phyloP scores from a whole-genome alignment of 176 grass and related monocot species.

The Paspalum notatum region DNA sequence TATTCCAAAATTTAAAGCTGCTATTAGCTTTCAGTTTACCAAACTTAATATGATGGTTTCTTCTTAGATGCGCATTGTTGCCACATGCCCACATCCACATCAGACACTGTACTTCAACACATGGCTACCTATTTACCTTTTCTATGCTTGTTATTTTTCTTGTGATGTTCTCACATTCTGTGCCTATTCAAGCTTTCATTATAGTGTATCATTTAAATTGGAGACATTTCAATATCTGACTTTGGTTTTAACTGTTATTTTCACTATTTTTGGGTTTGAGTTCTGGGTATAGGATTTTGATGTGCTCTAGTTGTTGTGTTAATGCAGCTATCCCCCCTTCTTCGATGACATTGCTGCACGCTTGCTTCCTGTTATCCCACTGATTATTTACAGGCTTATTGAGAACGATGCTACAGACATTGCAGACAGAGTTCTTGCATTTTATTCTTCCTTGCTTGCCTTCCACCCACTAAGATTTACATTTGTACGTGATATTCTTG shows the following conservation, averaged over 20 bases:
- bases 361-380: conserved; percentile 80
- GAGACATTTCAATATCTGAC: conserved; percentile 35
- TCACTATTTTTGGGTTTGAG: conserved; percentile 40
- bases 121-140: conserved; percentile 15
- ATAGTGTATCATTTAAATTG: conserved; percentile 30
- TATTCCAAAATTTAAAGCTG: conserved; percentile 25
- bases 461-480: conserved; percentile 97
- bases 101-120: not conserved
- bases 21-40: not conserved
- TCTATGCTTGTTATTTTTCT: conserved; percentile 21
- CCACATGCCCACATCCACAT: too few relatives aligned
- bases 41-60: conserved; percentile 13
- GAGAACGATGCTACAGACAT: conserved; percentile 89
- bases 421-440: conserved; percentile 84
- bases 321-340: conserved; percentile 87
- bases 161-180: conserved; percentile 31
- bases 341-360: conserved; percentile 98
- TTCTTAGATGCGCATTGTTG: conserved; percentile 23
- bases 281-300: conserved; percentile 35
- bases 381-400: conserved; percentile 98
- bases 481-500: conserved; percentile 98
- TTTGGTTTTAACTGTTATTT: conserved; percentile 31
- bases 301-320: conserved; percentile 42
- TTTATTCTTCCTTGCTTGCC: conserved; percentile 76
- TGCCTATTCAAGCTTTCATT: conserved; percentile 21